Evolutionary conservation across 768 basidiomycete genomes (phyloP).

Genomic region (Candolleomyces efflorescens): DNA sequence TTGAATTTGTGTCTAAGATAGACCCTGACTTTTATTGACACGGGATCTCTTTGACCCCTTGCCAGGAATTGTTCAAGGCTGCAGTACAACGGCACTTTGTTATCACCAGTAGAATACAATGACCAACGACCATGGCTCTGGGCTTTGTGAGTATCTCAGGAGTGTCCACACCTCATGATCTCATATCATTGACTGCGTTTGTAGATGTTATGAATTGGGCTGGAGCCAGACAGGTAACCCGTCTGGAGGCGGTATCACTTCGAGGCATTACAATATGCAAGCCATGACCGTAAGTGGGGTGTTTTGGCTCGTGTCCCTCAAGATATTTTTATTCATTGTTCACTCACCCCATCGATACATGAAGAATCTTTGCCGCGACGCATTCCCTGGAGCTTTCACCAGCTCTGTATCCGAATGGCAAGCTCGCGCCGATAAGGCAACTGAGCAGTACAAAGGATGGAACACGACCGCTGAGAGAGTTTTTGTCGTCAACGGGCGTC

Average conservation of each 20-base stretch:
- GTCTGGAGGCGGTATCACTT: slow-evolving; percentile 47
- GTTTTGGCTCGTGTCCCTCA: too few species aligned
- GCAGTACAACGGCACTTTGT: too few species aligned
- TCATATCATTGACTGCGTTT: neutral
- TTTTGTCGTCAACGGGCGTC: slow-evolving; percentile 66
- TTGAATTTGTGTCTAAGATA: too few species aligned
- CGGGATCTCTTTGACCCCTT: too few species aligned
- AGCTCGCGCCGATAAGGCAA: slow-evolving; percentile 27
- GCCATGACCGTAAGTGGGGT: neutral
- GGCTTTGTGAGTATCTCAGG: slow-evolving; percentile 46
- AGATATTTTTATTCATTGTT: too few species aligned
- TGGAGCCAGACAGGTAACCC: slow-evolving; percentile 39
- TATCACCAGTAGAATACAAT: slow-evolving; percentile 4
- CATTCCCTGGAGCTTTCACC: neutral
- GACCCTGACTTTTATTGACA: too few species aligned
- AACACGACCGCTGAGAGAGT: slow-evolving; percentile 50
- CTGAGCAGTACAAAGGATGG: slow-evolving; percentile 57
- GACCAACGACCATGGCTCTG: slow-evolving; percentile 60
- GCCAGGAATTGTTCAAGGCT: too few species aligned
- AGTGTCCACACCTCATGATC: neutral
- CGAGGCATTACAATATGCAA: neutral
- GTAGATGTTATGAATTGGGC: slow-evolving; percentile 62
- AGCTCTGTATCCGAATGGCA: neutral
- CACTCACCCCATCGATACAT: too few species aligned
- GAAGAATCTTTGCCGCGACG: neutral